These are phyloP conservation scores for Euphorbia lathyris DNA, from an alignment of 345 rosid genomes.

Conservation along the genomic window DNA sequence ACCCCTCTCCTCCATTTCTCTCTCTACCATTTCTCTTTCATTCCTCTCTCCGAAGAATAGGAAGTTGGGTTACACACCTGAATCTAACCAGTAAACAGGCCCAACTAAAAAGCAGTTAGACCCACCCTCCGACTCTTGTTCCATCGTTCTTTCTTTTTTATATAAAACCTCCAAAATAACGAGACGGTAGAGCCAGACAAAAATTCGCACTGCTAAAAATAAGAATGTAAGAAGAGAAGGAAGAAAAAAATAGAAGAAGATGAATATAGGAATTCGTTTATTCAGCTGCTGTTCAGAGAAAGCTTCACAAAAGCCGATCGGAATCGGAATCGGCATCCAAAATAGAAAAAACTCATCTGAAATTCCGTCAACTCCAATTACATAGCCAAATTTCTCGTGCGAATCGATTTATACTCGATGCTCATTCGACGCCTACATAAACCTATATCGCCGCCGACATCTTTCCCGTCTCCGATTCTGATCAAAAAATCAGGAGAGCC, in stretches of 20 bases:
- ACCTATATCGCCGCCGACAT: slow-evolving; percentile 18
- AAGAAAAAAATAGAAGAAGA: neutral
- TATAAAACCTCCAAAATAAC: slow-evolving; percentile 19
- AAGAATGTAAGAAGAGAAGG: no score
- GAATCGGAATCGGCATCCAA: slow-evolving; percentile 46
- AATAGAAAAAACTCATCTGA: slow-evolving; percentile 17
- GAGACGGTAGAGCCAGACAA: neutral
- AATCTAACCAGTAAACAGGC: no score
- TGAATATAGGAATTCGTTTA: slow-evolving; percentile 8
- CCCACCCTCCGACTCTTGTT: no score
- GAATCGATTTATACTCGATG: neutral
- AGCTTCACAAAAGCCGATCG: slow-evolving; percentile 54
- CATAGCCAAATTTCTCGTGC: slow-evolving; percentile 6
- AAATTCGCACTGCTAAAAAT: slow-evolving; percentile 1
- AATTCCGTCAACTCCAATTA: slow-evolving; percentile 16
- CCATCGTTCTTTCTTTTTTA: no score
- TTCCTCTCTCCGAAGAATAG: no score
- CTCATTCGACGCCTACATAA: slow-evolving; percentile 16
- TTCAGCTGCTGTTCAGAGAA: slow-evolving; percentile 35
- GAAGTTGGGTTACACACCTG: no score
- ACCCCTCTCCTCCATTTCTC: no score
- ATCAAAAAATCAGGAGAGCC: neutral
- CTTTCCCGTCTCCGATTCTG: neutral
- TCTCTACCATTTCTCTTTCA: no score
- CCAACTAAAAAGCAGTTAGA: no score